Percentiles rank a stretch among this genome's conserved stretches.
Conservation (phyloP, 2,329 filamentous ascomycete species). For the Rutstroemia sp. region DNA sequence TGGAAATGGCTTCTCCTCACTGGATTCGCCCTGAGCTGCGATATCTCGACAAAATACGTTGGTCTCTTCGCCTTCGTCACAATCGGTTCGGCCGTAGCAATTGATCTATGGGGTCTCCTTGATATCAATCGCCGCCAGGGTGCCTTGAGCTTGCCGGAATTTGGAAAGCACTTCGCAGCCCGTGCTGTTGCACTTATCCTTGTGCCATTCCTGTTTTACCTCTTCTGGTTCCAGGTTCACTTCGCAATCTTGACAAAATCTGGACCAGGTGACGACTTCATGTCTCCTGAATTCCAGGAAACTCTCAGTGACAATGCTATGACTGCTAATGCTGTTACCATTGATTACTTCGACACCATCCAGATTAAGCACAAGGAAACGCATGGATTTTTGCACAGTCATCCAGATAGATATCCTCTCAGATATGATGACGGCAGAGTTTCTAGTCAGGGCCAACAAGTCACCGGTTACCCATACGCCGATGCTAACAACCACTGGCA, state of each 20-base stretch:
- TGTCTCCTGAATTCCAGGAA: conserved; percentile 97
- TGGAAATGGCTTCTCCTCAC: conserved; percentile 99
- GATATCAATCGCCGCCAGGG: conserved; percentile 81
- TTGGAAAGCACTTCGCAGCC: conserved; percentile 83
- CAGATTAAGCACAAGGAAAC: conserved; percentile 95
- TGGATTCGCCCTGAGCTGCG: conserved; percentile 88
- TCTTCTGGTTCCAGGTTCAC: conserved; percentile 99
- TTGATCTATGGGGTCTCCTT: conserved; percentile 92
- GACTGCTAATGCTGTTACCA: conserved; percentile 75
- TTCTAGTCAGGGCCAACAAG: conserved; percentile 95
- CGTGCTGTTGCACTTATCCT: conserved; percentile 80
- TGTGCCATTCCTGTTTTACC: conserved; percentile 92
- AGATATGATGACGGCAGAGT: conserved; percentile 96
- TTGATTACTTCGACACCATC: conserved; percentile 86
- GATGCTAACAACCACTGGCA: conserved; percentile 99
- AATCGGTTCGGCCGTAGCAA: conserved; percentile 85
- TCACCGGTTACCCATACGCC: conserved; percentile 95
- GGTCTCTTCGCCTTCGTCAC: conserved; percentile 95
- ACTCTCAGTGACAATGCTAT: conserved; percentile 92
- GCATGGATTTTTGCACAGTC: conserved; percentile 91
- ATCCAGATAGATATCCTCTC: conserved; percentile 80
- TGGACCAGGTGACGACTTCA: conserved; percentile 95
- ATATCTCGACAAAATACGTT: conserved; percentile 98
- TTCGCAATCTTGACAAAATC: conserved; percentile 84
- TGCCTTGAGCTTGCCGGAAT: conserved; percentile 69